These are phyloP conservation scores for Kregervanrija fluxuum DNA, from an alignment of 805 yeast species.

Conservation along the genomic window DNA sequence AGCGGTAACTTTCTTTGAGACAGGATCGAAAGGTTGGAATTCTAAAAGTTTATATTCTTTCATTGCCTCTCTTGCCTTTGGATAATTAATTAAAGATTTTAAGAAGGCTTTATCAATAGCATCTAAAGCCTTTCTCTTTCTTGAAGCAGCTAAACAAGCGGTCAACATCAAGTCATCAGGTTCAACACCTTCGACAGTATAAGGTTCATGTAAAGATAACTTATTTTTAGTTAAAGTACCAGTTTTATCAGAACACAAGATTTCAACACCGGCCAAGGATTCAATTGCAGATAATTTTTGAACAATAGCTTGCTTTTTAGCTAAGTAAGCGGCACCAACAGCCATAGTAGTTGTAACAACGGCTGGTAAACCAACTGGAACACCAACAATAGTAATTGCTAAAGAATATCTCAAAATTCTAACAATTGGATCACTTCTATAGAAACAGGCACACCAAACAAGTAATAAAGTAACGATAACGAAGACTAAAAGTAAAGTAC, in stretches of 20 bases:
- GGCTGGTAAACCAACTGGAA: conserved; percentile 94
- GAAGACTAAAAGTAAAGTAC: conserved; percentile 76
- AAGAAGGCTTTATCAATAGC: conserved; percentile 92
- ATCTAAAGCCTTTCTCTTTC: conserved; percentile 93
- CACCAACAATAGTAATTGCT: conserved; percentile 91
- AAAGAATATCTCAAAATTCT: conserved; percentile 77
- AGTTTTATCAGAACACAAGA: conserved; percentile 90
- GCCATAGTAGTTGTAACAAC: conserved; percentile 96
- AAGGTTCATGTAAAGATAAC: conserved; percentile 85
- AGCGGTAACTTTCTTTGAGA: conserved; percentile 91
- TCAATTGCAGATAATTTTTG: conserved; percentile 90
- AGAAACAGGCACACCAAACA: conserved; percentile 85
- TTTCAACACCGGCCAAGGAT: conserved; percentile 92
- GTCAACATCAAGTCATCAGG: conserved; percentile 89
- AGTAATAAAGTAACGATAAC: conserved; percentile 74
- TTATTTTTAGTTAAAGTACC: conserved; percentile 94
- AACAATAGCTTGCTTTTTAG: conserved; percentile 89
- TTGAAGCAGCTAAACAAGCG: conserved; percentile 89
- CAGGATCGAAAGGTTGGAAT: conserved; percentile 97
- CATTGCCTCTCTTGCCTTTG: conserved; percentile 85
- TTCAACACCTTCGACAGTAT: conserved; percentile 90
- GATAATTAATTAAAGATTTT: conserved; percentile 74
- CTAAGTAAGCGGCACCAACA: conserved; percentile 95
- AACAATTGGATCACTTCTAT: conserved; percentile 76
- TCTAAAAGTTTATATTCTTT: conserved; percentile 89